Evolutionary conservation across 495 filamentous ascomycete species (phyloP), one percentile per base, ranked within the genome.

Genomic region (Gamarada debralockiae): DNA sequence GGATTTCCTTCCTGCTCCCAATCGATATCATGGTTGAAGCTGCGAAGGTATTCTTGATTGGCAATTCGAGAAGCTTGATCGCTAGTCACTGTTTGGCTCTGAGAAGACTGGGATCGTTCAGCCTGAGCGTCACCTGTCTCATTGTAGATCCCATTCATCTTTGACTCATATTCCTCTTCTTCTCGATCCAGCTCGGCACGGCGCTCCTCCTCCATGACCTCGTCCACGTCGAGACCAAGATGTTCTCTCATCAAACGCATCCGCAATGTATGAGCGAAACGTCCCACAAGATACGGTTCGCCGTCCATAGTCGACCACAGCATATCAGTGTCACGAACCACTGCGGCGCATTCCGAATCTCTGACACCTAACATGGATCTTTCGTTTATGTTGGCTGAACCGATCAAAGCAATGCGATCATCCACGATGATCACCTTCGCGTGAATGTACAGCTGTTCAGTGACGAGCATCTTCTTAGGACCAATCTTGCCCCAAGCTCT

Each of bases 341-440:
- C 77, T 5, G 92, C 83, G 3, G 95, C 95, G 46, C 89, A 85
- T 65, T 99, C 93, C 1, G 90, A 96, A 67, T 99, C 93, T 56
- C 95, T 77, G 15, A 80, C 82, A 31, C 93, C 93, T 18, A 96
- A 64, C 90, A 99, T 92, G 12, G 92, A 97, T 24, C 93, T 86
- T 65, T 99, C 93, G 62, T 99, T 99, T 73, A 99, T 99, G 64
- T 99, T 99, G 23, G 93, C 95, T 34, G 92, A 97, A 15, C 93
- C 93, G 61, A 99, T 99, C 50, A 99, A 85, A 20, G 85, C 92
- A 58, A 91, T 82, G 27, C 92, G 80, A 62, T 99, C 93, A 67
- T 99, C 93, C 3, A 96, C 93, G 51, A 99, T 79, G 81, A 97
- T 97, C 59, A 85, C 90, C 64, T 99, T 99, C 40, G 93, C 93